Base-by-base conservation (phyloP, 2,329 filamentous ascomycete species). In the Lachnellula subtilissima region DNA sequence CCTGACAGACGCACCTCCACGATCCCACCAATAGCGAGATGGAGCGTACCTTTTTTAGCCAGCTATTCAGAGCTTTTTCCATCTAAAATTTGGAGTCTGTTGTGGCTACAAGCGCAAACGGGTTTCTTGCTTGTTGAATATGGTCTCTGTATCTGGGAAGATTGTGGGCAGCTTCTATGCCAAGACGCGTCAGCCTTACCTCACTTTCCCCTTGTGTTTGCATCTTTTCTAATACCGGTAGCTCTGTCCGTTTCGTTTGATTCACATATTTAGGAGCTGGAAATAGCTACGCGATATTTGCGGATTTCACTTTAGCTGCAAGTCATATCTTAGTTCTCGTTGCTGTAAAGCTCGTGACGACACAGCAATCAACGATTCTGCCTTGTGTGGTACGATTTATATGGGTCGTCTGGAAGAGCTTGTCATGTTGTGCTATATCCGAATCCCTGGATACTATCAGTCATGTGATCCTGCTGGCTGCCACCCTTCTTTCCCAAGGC, bases 101-200 rank as follows among this genome's bases (percentile, higher is more conserved):
- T 32, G 5, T 48, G 23, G 45, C 11, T 28, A 35, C 23, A n/a
- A 7, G 6, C 8, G 15, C 39, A 42, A 17, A 42, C 6, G 17
- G 9, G 6, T 8, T 42, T 42, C 17, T 42, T 42, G 39, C 6
- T 2, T 42, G 4, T 5, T n/a, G 14, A 40, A 19, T 3, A 15
- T 36, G n/a, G 40, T 43, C 43, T 35, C 40, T 56, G 57, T 59
- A 53, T 57, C 59, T 57, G 56, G 56, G 40, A 36, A 23, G 23
- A 8, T 8, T 37, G 28, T 14, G n/a, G 39, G 11, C 17, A 49
- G 28, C 28, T 32, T 59, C 53, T 45, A 55, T 53, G 56, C 54
- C 39, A 54, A 54, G 54, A 57, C 50, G 51, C 47, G 55, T 61
- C 53, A 59, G 54, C 32, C 54, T 48, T 23, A 59, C 50, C 43